phyloP scores from a whole-genome alignment of 345 rosid genomes.

The Carallia brachiata region DNA sequence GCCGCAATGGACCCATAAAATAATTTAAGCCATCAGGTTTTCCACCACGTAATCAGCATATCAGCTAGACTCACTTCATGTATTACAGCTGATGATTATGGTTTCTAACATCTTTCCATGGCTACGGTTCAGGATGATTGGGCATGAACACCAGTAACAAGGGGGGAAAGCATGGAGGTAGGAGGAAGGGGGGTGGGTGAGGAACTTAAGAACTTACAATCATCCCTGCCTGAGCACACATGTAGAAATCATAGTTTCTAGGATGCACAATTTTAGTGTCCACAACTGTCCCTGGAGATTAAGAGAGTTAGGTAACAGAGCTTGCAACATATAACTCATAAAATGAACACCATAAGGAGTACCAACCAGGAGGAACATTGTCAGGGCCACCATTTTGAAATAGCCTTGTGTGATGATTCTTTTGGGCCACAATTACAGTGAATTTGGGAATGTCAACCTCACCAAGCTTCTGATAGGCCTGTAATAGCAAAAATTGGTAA shows the following conservation, averaged over 20 bases:
- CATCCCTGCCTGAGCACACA: slow-evolving; percentile 84
- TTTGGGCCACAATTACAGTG: slow-evolving; percentile 77
- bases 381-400: slow-evolving; percentile 58
- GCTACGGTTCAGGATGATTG: no score
- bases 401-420: slow-evolving; percentile 87
- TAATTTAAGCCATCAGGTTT: no score
- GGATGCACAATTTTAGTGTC: slow-evolving; percentile 82
- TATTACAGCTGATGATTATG: no score
- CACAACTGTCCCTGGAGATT: slow-evolving; percentile 69
- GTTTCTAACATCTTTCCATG: no score
- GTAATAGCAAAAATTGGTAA: slow-evolving; percentile 17
- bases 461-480: slow-evolving; percentile 78
- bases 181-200: background rate
- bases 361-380: slow-evolving; percentile 87
- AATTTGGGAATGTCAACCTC: slow-evolving; percentile 63
- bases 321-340: slow-evolving; percentile 8
- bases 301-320: slow-evolving; percentile 8
- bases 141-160: no score
- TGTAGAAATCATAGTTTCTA: slow-evolving; percentile 77
- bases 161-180: no score
- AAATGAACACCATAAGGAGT: background rate
- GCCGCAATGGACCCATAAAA: no score
- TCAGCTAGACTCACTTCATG: no score
- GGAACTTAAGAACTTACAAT: slow-evolving; percentile 44
- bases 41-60: no score